phyloP scores from a whole-genome alignment of 2,329 filamentous ascomycete genomes.

The Sclerotinia minor region DNA sequence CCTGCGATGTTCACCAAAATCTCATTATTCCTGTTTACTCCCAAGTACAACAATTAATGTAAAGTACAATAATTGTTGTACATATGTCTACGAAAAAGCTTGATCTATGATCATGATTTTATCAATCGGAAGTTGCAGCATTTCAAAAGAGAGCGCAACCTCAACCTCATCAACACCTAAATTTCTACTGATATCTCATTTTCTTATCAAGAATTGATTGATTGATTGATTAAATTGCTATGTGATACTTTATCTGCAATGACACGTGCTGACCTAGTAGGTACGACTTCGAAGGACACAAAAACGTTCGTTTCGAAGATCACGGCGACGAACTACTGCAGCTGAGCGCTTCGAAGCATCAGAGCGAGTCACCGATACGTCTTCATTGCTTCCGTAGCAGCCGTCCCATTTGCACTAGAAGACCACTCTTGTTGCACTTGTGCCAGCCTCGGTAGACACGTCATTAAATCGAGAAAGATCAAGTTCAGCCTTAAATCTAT shows the following conservation, averaged over 20 bases:
- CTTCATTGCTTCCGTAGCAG: constrained; percentile 31
- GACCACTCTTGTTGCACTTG: constrained; percentile 36
- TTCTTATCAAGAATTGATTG: constrained; percentile 33
- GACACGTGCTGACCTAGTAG: constrained; percentile 43
- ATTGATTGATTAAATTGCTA: constrained; percentile 31
- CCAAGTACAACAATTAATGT: not conserved
- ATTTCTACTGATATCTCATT: constrained; percentile 32
- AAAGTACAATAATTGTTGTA: constrained; percentile 2
- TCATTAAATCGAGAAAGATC: constrained; percentile 37
- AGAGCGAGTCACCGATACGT: constrained; percentile 33
- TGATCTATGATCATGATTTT: not conserved
- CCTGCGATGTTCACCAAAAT: constrained; percentile 32
- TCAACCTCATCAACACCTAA: constrained; percentile 29
- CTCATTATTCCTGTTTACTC: not conserved
- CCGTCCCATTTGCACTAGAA: constrained; percentile 31
- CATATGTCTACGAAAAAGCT: constrained; percentile 13
- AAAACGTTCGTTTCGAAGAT: constrained; percentile 40
- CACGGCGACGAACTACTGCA: constrained; percentile 40
- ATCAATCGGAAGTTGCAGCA: constrained; percentile 19
- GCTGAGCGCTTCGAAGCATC: constrained; percentile 40
- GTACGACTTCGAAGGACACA: constrained; percentile 38
- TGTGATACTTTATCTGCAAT: constrained; percentile 40
- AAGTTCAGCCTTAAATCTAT: constrained; percentile 39
- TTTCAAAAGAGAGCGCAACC: constrained; percentile 33
- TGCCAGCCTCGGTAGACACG: constrained; percentile 41